Conservation (phyloP, 305 asterid species). For the Fraxinus greggii region DNA sequence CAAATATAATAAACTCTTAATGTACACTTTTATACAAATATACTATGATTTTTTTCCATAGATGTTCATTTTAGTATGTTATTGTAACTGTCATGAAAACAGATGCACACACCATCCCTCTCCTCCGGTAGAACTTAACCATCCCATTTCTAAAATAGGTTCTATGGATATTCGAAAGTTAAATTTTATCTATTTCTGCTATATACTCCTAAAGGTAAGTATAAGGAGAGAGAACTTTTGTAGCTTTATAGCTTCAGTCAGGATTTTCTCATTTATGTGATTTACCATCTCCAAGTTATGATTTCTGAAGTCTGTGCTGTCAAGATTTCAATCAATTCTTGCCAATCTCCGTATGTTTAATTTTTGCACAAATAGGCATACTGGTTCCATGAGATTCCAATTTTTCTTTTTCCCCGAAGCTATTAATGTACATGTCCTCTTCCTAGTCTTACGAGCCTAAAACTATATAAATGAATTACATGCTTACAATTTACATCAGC, state of each 20-base stretch:
- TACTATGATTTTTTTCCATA: background rate
- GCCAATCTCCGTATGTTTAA: background rate
- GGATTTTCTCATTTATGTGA: background rate
- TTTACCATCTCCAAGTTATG: background rate
- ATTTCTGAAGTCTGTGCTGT: background rate
- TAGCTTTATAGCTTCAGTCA: background rate
- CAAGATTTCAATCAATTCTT: background rate
- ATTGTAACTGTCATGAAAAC: background rate
- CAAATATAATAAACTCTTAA: background rate
- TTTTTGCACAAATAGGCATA: background rate
- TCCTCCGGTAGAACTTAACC: background rate
- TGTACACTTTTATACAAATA: background rate
- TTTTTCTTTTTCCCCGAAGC: background rate
- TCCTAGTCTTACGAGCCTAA: background rate
- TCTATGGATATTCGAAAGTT: background rate
- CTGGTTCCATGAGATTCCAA: background rate
- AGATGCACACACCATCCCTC: background rate
- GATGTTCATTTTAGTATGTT: background rate
- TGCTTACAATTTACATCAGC: background rate
- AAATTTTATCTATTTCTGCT: background rate
- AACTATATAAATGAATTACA: background rate
- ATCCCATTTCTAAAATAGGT: background rate
- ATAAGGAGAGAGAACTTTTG: background rate
- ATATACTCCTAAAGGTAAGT: background rate
- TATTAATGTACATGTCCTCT: background rate